A percentile compares a stretch with the other conserved stretches of the same genome.
These are phyloP conservation scores for Rhizophora apiculata DNA, from an alignment of 345 rosid genomes.

Conservation along the genomic window DNA sequence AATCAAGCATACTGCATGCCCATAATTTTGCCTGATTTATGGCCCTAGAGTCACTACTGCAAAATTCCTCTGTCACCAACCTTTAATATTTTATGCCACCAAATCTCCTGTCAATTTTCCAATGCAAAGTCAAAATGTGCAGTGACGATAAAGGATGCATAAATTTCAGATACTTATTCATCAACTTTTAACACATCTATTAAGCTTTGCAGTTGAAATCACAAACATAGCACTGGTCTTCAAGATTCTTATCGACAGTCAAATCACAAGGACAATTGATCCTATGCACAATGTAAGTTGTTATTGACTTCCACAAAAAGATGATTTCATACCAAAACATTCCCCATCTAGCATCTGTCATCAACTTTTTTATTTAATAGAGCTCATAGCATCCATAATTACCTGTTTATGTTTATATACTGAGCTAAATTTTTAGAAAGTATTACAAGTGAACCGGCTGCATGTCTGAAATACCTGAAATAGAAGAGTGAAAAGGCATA, in stretches of 20 bases:
- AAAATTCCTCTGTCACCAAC: not conserved
- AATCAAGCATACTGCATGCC: not conserved
- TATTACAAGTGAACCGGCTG: slow-evolving; percentile 60
- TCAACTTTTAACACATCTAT: not conserved
- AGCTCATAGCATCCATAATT: slow-evolving; percentile 12
- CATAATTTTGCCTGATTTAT: not conserved
- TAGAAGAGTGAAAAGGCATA: not conserved
- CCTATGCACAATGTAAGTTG: not conserved
- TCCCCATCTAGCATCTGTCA: not conserved
- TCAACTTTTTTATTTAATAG: not conserved
- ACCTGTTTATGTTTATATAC: slow-evolving; percentile 90
- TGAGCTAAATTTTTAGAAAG: slow-evolving; percentile 83
- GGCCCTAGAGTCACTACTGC: not conserved
- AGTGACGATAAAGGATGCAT: not conserved
- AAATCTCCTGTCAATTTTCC: not conserved
- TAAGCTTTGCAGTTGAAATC: not conserved
- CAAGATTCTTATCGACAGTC: not conserved
- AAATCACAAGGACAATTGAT: no score
- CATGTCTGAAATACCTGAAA: slow-evolving; percentile 90
- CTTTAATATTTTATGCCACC: not conserved
- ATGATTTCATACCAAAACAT: no score
- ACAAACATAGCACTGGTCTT: not conserved
- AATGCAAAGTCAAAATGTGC: not conserved
- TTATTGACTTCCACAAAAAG: not conserved
- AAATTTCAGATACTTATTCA: not conserved